Evolutionary conservation across 2,329 filamentous ascomycete species (phyloP), one percentile per base, ranked within the genome.

Genomic region (Colletotrichum nymphaeae): DNA sequence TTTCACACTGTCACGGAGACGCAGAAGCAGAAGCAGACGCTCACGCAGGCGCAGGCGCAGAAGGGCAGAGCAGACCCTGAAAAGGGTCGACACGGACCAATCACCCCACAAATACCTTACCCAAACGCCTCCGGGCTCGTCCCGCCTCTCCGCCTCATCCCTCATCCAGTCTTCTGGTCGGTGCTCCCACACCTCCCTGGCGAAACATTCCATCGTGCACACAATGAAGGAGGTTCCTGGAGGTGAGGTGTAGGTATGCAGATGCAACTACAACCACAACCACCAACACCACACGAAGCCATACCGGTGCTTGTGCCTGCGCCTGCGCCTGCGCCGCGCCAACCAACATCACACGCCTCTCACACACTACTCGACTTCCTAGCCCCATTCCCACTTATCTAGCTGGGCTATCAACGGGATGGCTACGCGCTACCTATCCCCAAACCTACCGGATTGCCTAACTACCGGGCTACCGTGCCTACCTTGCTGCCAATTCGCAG

Each of bases 41-140:
- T 42, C 14, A 22, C 37, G 63, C 28, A 56, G 26, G 53, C 53
- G 26, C 26, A 9, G 53, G 53, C 53, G 26, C 26, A 9, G 53
- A 52, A 28, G 53, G 30, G 28, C 37, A 69, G 60, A 70, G 42
- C 67, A 66, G 60, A 37, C 71, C 67, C 46, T 62, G 53, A 65
- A 53, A 63, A 63, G 59, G 26, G 59, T 16, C 52, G 42, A 58
- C 70, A 64, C 56, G n/a, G 35, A 22, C 59, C 67, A 35, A 37
- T 69, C 66, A 72, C 59, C 55, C 69, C 70, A 22, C 70, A 11
- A 55, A 72, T 32, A 72, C 70, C 70, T 72, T 72, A 69, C 65
- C 69, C 66, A 69, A 66, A 72, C 66, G 46, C 63, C n/a, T 14
- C 52, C 49, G 52, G 62, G 46, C 71, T 71, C 67, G 42, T 37